A percentile compares a stretch with the other conserved stretches of the same genome.
Conservation (phyloP, 495 filamentous ascomycete genomes). For the Ramalina peruviana region DNA sequence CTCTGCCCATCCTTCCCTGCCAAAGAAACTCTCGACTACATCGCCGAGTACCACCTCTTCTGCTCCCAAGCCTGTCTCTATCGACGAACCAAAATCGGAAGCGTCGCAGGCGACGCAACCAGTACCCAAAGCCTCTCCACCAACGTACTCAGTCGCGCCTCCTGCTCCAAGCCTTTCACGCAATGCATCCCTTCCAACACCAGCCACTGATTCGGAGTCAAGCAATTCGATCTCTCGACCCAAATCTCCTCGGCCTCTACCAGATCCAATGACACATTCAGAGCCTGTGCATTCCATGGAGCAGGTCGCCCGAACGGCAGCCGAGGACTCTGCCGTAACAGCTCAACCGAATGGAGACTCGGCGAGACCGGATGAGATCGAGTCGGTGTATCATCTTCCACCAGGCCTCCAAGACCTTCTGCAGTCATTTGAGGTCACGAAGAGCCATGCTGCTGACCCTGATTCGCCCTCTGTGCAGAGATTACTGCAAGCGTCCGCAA, state of each 20-base stretch:
- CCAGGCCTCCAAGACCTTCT: slow-evolving; percentile 78
- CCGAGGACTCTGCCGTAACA: slow-evolving; percentile 12
- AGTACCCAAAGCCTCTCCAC: slow-evolving; percentile 38
- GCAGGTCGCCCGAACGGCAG: slow-evolving; percentile 1
- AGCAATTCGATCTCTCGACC: neutral
- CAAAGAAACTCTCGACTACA: slow-evolving; percentile 34
- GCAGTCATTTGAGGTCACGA: slow-evolving; percentile 77
- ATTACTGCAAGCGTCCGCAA: slow-evolving; percentile 57
- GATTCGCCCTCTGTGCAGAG: slow-evolving; percentile 51
- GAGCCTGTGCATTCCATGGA: slow-evolving; percentile 15
- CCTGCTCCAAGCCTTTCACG: slow-evolving; percentile 18
- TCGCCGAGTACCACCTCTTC: slow-evolving; percentile 40
- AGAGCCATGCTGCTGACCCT: slow-evolving; percentile 42
- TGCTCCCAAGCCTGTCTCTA: slow-evolving; percentile 36
- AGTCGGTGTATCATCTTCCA: slow-evolving; percentile 92
- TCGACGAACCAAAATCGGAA: slow-evolving; percentile 24
- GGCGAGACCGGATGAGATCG: slow-evolving; percentile 43
- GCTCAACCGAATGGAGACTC: slow-evolving; percentile 42
- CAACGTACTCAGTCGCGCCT: slow-evolving; percentile 27
- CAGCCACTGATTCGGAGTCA: neutral
- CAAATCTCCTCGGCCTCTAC: slow-evolving; percentile 1
- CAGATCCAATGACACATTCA: slow-evolving; percentile 20
- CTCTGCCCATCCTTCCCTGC: slow-evolving; percentile 28
- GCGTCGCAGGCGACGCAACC: slow-evolving; percentile 18
- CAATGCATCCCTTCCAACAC: slow-evolving; percentile 28